Evolutionary conservation across 768 basidiomycete species (phyloP).

Genomic region (Myochromella boudieri): DNA sequence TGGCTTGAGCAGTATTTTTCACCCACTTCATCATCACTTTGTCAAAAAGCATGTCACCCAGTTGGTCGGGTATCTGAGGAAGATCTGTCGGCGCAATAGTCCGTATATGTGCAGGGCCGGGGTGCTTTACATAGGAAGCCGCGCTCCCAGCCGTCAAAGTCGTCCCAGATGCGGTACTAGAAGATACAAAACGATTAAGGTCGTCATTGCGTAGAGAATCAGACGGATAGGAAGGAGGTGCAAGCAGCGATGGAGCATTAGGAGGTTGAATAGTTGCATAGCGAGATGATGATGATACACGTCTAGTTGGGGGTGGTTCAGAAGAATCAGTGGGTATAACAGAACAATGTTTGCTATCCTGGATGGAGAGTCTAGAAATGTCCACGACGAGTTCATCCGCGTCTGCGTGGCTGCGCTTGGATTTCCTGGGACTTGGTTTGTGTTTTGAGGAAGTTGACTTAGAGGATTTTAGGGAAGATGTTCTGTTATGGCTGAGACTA

Average conservation of each 20-base stretch:
- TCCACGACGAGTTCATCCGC: slow-evolving; percentile 40
- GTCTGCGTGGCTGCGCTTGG: slow-evolving; percentile 35
- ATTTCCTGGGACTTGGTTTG: slow-evolving; percentile 43
- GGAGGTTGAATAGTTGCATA: slow-evolving; percentile 25
- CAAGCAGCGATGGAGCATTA: slow-evolving; percentile 23
- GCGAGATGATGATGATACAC: slow-evolving; percentile 20
- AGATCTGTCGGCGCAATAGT: slow-evolving; percentile 83
- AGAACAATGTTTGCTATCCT: slow-evolving; percentile 29
- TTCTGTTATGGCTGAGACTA: slow-evolving; percentile 28
- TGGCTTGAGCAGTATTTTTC: slow-evolving; percentile 47
- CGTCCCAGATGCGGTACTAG: slow-evolving; percentile 79
- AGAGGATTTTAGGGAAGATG: slow-evolving; percentile 15
- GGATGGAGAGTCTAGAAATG: slow-evolving; percentile 44
- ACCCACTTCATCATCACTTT: slow-evolving; percentile 84
- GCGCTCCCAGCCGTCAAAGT: slow-evolving; percentile 71
- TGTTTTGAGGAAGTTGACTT: slow-evolving; percentile 16
- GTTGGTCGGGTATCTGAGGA: slow-evolving; percentile 68
- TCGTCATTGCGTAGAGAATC: slow-evolving; percentile 66
- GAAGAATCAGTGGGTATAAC: slow-evolving; percentile 14
- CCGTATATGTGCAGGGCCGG: slow-evolving; percentile 75
- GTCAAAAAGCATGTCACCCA: slow-evolving; percentile 90
- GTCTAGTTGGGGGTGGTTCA: slow-evolving; percentile 20
- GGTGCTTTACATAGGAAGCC: slow-evolving; percentile 82
- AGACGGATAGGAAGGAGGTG: slow-evolving; percentile 48
- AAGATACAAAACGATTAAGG: slow-evolving; percentile 86